Evolutionary conservation across 192 early-diverging fungal species (phyloP).

Genomic region (Coemansia sp.): DNA sequence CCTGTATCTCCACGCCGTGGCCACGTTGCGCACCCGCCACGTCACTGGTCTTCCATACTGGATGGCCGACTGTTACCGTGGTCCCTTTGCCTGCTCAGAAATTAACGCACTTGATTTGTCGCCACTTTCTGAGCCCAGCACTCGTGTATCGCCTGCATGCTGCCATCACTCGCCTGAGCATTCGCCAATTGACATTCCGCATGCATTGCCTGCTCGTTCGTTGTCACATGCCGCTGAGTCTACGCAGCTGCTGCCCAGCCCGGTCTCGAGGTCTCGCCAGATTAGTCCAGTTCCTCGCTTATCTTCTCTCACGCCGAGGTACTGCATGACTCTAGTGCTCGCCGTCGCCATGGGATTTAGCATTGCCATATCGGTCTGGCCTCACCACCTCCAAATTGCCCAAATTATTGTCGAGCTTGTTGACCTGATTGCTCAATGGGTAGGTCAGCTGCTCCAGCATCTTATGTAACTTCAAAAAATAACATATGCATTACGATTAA

Average conservation of each 20-base stretch:
- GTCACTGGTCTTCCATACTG: constrained; percentile 38
- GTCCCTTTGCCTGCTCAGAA: constrained; percentile 7
- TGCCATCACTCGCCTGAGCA: not conserved
- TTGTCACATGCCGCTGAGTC: constrained; percentile 10
- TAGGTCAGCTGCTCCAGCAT: constrained; percentile 22
- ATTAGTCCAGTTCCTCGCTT: not conserved
- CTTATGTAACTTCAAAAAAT: not conserved
- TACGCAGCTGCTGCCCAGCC: constrained; percentile 15
- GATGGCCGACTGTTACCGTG: constrained; percentile 38
- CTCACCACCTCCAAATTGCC: constrained; percentile 28
- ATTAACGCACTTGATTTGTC: too few relatives aligned
- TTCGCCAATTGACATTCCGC: constrained; percentile 16
- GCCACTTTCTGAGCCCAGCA: constrained; percentile 5
- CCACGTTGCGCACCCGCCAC: constrained; percentile 11
- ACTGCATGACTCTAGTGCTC: constrained; percentile 9
- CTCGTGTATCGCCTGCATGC: not conserved
- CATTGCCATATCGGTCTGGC: constrained; percentile 28
- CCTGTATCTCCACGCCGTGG: constrained; percentile 40
- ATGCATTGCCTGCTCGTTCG: not conserved
- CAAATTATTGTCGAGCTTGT: constrained; percentile 28
- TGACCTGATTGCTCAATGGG: constrained; percentile 45
- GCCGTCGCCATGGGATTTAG: constrained; percentile 20
- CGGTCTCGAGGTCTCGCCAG: not conserved
- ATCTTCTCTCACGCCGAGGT: not conserved
- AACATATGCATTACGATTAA: not conserved